Percentiles rank a stretch among this genome's conserved stretches.
phyloP scores from a whole-genome alignment of 2,329 filamentous ascomycete species.

The Ophiostoma novo-ulmi region DNA sequence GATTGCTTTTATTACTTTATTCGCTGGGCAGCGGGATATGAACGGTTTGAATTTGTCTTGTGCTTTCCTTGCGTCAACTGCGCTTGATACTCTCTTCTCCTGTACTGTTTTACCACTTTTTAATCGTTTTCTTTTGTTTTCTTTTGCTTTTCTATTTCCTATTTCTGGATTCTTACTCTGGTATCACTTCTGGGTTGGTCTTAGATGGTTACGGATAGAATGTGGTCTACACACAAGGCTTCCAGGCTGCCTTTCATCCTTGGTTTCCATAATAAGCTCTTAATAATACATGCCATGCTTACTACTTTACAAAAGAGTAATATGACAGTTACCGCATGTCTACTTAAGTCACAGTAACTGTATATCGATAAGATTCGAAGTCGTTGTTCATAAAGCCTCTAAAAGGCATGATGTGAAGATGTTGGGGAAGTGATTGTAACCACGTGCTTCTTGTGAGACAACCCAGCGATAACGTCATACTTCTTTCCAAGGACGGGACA shows the following conservation, averaged over 20 bases:
- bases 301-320: neutral
- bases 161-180: neutral
- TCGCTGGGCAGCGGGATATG: constrained; percentile 2
- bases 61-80: neutral
- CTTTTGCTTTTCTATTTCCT: neutral
- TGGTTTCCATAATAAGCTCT: neutral
- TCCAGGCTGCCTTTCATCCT: neutral
- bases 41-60: neutral
- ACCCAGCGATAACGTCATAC: neutral
- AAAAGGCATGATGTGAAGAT: neutral
- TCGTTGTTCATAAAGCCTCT: no score
- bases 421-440: neutral
- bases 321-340: no score
- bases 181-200: neutral
- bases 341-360: no score
- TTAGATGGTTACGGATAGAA: neutral
- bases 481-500: neutral
- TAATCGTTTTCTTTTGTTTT: neutral
- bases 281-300: neutral
- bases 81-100: neutral
- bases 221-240: no score
- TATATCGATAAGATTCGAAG: no score
- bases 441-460: neutral
- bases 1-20: neutral
- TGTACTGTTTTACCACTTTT: neutral